Conservation (phyloP, 306 rosid genomes). For the Gastrolobium villosum region DNA sequence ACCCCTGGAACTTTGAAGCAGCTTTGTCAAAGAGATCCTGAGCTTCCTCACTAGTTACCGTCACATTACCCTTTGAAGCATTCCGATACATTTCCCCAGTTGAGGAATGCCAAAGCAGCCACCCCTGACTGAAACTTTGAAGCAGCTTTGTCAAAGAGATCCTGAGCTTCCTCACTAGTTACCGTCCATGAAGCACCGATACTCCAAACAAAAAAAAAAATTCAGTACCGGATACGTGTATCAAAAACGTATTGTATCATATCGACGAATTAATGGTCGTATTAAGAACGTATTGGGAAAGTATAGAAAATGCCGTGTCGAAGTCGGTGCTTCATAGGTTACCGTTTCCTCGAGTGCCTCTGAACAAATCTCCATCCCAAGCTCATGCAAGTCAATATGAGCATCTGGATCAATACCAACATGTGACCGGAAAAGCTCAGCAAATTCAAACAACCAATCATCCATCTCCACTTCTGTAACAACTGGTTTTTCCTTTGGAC, state of each 20-base stretch:
- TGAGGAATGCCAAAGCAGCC: conserved; percentile 94
- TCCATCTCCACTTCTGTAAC: conserved; percentile 89
- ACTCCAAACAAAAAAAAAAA: too few relatives aligned
- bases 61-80: too few relatives aligned
- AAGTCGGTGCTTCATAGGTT: too few relatives aligned
- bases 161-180: conserved; percentile 95
- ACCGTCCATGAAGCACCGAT: too few relatives aligned
- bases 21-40: conserved; percentile 93
- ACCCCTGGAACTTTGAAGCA: conserved; percentile 97
- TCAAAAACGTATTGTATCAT: too few relatives aligned
- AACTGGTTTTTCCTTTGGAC: conserved; percentile 58
- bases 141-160: conserved; percentile 91
- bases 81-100: conserved; percentile 99
- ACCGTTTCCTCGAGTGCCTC: conserved; percentile 98
- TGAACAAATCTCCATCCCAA: conserved; percentile 98
- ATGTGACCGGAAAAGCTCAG: conserved; percentile 95
- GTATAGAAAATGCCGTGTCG: too few relatives aligned
- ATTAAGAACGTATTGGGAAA: too few relatives aligned
- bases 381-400: conserved; percentile 94
- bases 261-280: too few relatives aligned
- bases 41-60: conserved; percentile 95
- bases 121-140: conserved; percentile 99
- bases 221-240: too few relatives aligned
- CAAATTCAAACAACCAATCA: conserved; percentile 98
- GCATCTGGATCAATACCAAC: conserved; percentile 99